phyloP scores from a whole-genome alignment of 1,284 basidiomycete genomes.

The Rhizoctonia solani region DNA sequence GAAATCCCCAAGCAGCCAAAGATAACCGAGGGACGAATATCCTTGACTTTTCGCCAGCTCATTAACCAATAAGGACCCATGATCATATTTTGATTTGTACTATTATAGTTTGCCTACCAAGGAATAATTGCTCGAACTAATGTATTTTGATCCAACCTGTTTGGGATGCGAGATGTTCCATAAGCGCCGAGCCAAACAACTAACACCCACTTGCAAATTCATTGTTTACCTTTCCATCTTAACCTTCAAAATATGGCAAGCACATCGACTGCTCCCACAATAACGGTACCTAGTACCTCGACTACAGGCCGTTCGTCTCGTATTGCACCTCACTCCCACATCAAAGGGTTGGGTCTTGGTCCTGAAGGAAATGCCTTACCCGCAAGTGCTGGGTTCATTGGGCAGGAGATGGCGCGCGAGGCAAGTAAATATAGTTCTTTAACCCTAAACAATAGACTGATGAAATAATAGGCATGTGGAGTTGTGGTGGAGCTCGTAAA shows the following conservation, averaged over 20 bases:
- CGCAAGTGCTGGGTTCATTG: slow-evolving; percentile 86
- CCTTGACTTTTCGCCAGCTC: slow-evolving; percentile 51
- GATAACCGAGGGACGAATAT: slow-evolving; percentile 48
- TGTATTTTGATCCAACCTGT: not conserved
- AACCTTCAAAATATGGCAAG: slow-evolving; percentile 20
- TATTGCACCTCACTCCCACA: slow-evolving; percentile 91
- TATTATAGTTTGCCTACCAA: not conserved
- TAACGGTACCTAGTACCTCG: slow-evolving; percentile 11
- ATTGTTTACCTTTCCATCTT: not conserved
- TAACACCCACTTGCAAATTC: slow-evolving; percentile 12
- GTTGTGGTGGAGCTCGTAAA: slow-evolving; percentile 91
- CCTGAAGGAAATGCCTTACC: slow-evolving; percentile 75
- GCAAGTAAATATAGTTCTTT: slow-evolving; percentile 59
- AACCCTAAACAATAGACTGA: not conserved
- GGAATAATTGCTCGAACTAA: not conserved
- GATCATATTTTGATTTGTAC: not conserved
- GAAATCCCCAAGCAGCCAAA: slow-evolving; percentile 52
- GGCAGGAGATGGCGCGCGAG: slow-evolving; percentile 89
- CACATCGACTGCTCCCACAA: slow-evolving; percentile 9
- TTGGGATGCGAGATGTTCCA: not conserved
- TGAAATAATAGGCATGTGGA: slow-evolving; percentile 71
- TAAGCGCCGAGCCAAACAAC: slow-evolving; percentile 3
- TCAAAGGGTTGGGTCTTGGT: slow-evolving; percentile 92
- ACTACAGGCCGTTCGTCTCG: slow-evolving; percentile 63
- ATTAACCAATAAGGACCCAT: slow-evolving; percentile 2